Conservation (phyloP, 768 basidiomycete genomes). For the Lentinus brumalis region DNA sequence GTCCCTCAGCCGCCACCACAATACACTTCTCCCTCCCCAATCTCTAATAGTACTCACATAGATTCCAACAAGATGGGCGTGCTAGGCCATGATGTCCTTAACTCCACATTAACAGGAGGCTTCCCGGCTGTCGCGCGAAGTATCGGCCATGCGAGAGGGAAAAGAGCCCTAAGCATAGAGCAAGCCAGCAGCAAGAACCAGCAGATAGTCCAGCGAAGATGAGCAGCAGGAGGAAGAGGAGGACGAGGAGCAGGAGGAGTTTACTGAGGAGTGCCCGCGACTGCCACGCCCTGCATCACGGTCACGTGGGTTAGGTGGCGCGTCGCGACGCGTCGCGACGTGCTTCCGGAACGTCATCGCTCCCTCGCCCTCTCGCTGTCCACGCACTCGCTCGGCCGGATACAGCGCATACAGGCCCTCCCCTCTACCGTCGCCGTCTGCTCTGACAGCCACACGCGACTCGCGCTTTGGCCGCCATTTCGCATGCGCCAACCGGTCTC, state of each 20-base stretch:
- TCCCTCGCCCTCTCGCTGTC: too few species aligned
- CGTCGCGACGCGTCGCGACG: too few species aligned
- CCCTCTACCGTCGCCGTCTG: too few species aligned
- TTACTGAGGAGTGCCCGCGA: not conserved
- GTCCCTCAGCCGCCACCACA: not conserved
- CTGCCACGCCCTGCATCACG: conserved; percentile 11
- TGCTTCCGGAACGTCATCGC: too few species aligned
- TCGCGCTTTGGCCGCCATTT: too few species aligned
- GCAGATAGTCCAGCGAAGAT: too few species aligned
- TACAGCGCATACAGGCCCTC: too few species aligned
- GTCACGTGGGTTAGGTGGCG: not conserved
- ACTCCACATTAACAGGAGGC: conserved; percentile 38
- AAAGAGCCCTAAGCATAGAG: conserved; percentile 12
- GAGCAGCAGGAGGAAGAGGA: too few species aligned
- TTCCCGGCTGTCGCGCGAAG: conserved; percentile 16
- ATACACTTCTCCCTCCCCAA: not conserved
- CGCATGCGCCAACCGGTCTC: too few species aligned
- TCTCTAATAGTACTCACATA: conserved; percentile 27
- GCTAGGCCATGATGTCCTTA: conserved; percentile 40
- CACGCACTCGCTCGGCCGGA: too few species aligned
- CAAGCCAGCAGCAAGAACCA: not conserved
- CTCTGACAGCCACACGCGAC: too few species aligned
- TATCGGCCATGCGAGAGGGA: conserved; percentile 13
- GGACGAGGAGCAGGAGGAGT: not conserved
- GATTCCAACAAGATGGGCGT: conserved; percentile 34